Conservation (phyloP, 1,284 basidiomycete genomes). For the Puccinia novopanici region DNA sequence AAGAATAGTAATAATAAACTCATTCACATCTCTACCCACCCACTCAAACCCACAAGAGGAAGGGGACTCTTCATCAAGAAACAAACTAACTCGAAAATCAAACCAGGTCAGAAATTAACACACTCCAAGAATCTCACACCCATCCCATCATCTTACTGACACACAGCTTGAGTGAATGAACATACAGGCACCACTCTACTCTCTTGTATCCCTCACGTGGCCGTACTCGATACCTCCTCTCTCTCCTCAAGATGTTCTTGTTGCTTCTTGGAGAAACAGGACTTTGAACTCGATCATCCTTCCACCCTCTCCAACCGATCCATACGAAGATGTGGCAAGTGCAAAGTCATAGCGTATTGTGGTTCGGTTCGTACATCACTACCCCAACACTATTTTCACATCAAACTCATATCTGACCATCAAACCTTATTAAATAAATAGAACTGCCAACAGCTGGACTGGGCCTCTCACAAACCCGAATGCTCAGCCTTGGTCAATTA, state of each 20-base stretch:
- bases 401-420: background rate
- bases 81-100: constrained; percentile 10
- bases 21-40: background rate
- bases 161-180: background rate
- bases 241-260: constrained; percentile 70
- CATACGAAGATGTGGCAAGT: constrained; percentile 70
- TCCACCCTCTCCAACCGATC: constrained; percentile 3
- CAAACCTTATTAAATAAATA: background rate
- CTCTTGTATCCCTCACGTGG: constrained; percentile 66
- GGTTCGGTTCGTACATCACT: constrained; percentile 64
- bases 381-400: too few species aligned
- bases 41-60: background rate
- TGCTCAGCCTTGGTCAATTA: constrained; percentile 66
- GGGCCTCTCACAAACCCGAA: constrained; percentile 74
- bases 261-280: constrained; percentile 63
- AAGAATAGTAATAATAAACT: background rate
- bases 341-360: constrained; percentile 73
- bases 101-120: constrained; percentile 22
- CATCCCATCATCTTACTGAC: too few species aligned
- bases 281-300: constrained; percentile 53
- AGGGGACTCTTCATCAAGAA: constrained; percentile 20
- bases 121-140: background rate
- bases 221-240: constrained; percentile 69
- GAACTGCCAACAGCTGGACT: constrained; percentile 74
- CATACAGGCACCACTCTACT: constrained; percentile 67